These are phyloP conservation scores for Debaryomycetaceae sp. DNA, from an alignment of 1,139 yeast species.

Conservation along the genomic window DNA sequence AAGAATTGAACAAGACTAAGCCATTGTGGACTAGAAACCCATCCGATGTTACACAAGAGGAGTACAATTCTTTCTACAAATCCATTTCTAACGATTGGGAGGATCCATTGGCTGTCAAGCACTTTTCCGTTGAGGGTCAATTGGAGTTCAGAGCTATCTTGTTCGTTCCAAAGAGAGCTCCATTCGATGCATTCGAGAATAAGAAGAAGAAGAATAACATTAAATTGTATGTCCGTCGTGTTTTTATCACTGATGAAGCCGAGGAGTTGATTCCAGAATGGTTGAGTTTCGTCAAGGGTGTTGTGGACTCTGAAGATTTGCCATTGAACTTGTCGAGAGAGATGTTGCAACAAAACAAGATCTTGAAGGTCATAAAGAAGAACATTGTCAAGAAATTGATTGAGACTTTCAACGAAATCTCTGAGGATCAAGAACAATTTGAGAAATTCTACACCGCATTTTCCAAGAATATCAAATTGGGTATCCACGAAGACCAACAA, in stretches of 20 bases:
- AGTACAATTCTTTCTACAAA: slow-evolving; percentile 99
- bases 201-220: slow-evolving; percentile 99
- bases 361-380: slow-evolving; percentile 98
- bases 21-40: slow-evolving; percentile 99
- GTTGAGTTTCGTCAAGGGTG: slow-evolving; percentile 97
- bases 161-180: slow-evolving; percentile 98
- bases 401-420: slow-evolving; percentile 92
- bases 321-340: slow-evolving; percentile 99
- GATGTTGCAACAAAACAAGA: slow-evolving; percentile 99
- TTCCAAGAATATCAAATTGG: slow-evolving; percentile 97
- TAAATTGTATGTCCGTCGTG: slow-evolving; percentile 99
- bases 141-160: slow-evolving; percentile 98
- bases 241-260: slow-evolving; percentile 98
- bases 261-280: slow-evolving; percentile 99
- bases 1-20: slow-evolving; percentile 98
- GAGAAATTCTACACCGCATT: slow-evolving; percentile 98
- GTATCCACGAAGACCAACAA: slow-evolving; percentile 98
- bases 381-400: slow-evolving; percentile 98
- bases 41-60: slow-evolving; percentile 95
- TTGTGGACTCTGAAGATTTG: slow-evolving; percentile 98
- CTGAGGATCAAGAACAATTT: slow-evolving; percentile 98
- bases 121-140: slow-evolving; percentile 99
- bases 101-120: slow-evolving; percentile 99
- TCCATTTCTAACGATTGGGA: slow-evolving; percentile 99
- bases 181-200: slow-evolving; percentile 94